phyloP scores from a whole-genome alignment of 202 grass and related monocot species.

The Alloteropsis angusta region DNA sequence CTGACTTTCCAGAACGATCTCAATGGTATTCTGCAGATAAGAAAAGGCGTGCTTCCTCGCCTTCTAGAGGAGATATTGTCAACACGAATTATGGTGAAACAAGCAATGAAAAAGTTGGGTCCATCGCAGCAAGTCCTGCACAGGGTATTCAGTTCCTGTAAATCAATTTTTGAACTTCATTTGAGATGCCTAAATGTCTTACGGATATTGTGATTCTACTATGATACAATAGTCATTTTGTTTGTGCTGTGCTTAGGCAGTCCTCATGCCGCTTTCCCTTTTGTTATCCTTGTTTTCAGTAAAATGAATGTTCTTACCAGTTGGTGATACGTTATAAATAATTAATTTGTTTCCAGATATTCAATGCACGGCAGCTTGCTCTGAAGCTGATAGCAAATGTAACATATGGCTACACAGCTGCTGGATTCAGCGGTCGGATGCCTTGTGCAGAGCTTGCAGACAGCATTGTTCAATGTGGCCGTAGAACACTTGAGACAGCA shows the following conservation, averaged over 20 bases:
- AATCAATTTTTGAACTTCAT: slow-evolving; percentile 15
- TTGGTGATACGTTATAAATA: slow-evolving; percentile 4
- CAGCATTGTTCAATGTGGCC: slow-evolving; percentile 96
- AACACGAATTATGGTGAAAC: slow-evolving; percentile 90
- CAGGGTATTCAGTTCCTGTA: slow-evolving; percentile 46
- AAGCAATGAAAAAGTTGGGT: slow-evolving; percentile 82
- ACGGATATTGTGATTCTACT: not conserved
- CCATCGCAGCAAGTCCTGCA: slow-evolving; percentile 73
- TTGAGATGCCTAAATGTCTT: not conserved
- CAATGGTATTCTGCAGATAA: slow-evolving; percentile 46
- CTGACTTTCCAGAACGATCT: slow-evolving; percentile 20
- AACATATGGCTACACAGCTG: slow-evolving; percentile 95
- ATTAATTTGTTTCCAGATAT: slow-evolving; percentile 53
- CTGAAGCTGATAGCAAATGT: slow-evolving; percentile 97
- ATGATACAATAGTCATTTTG: not conserved
- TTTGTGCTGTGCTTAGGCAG: not conserved
- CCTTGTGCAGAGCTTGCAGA: slow-evolving; percentile 96
- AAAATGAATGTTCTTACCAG: not conserved
- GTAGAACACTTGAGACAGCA: slow-evolving; percentile 89
- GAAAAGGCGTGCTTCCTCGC: slow-evolving; percentile 81
- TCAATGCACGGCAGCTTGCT: slow-evolving; percentile 95
- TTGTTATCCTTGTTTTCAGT: slow-evolving; percentile 4
- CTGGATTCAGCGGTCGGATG: slow-evolving; percentile 94
- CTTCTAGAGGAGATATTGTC: slow-evolving; percentile 87
- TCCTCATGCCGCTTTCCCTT: not conserved